Evolutionary conservation across 2,329 filamentous ascomycete species (phyloP), one percentile per base, ranked within the genome.

Genomic region (Plectosphaerella cucumerina): DNA sequence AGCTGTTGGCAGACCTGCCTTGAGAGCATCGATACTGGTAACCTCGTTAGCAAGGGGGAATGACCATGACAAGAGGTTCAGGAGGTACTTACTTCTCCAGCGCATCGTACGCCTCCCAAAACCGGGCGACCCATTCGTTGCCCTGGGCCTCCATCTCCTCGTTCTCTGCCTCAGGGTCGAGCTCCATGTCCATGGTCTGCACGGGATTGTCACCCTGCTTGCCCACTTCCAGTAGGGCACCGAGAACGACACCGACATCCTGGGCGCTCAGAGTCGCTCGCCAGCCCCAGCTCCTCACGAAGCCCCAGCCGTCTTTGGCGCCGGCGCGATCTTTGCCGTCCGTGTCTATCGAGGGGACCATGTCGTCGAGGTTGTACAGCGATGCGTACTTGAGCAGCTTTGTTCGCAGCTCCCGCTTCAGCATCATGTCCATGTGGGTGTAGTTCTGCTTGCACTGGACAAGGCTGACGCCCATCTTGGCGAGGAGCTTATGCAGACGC

Each of bases 261-360:
- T 93, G 89, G 6, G 94, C 94, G 55, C 89, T 95, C 22, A 97
- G 76, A 47, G 93, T 97, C 1, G 92, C 93, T 65, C 92, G 88
- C 92, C 92, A 99, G 11, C 94, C 94, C 94, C 94, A 99, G 65
- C 90, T 96, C 52, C 92, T 82, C 17, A 97, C 93, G 64, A 97
- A 99, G 0, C 94, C 93, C 93, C 93, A 97, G 11, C 91, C 92
- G 66, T 96, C 91, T 63, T 93, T 93, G 44, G 84, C 82, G 20
- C 86, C 85, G 17, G 78, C 85, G 48, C 84, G 81, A 57, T 87
- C 84, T 59, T 81, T 81, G 5, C 83, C 85, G 57, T 88, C 86
- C 5, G 86, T 85, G 53, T 87, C 85, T 11, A 86, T 81, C 5
- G 86, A 83, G 1, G 93, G 93, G 0, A 99, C 91, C 62, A 99